These are phyloP conservation scores for Parascedosporium putredinis DNA, from an alignment of 2,329 filamentous ascomycete species.

Conservation along the genomic window DNA sequence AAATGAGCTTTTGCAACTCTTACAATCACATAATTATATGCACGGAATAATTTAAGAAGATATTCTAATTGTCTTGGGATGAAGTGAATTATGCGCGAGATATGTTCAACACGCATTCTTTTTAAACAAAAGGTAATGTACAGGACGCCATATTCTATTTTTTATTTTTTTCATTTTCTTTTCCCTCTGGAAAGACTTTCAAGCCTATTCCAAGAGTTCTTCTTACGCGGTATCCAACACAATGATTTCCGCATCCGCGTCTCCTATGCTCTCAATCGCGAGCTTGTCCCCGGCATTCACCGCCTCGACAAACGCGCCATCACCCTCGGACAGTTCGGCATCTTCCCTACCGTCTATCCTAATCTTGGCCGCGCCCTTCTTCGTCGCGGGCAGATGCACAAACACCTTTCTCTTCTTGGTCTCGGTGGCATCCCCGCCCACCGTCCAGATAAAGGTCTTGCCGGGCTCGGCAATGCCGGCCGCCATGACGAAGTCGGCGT, in stretches of 20 bases:
- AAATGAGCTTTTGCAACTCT: too few species aligned
- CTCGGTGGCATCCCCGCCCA: conserved; percentile 49
- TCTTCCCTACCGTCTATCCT: conserved; percentile 56
- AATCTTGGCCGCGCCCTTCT: conserved; percentile 63
- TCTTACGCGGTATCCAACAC: conserved; percentile 47
- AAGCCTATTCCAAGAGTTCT: background rate
- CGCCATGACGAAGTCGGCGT: conserved; percentile 76
- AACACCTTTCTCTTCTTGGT: conserved; percentile 60
- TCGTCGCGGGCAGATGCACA: conserved; percentile 72
- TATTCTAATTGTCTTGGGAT: too few species aligned
- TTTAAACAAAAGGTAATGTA: too few species aligned
- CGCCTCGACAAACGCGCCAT: conserved; percentile 65
- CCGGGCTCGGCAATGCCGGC: conserved; percentile 62
- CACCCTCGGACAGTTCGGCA: conserved; percentile 58
- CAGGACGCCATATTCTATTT: background rate
- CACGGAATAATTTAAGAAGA: too few species aligned
- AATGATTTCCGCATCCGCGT: conserved; percentile 59
- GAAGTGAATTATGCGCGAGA: too few species aligned
- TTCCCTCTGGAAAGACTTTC: background rate
- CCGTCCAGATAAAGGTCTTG: conserved; percentile 57
- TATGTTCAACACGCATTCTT: too few species aligned
- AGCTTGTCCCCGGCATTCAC: conserved; percentile 56
- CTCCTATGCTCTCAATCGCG: conserved; percentile 55
- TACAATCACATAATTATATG: too few species aligned
- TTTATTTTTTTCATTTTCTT: background rate